phyloP scores from a whole-genome alignment of 2,329 filamentous ascomycete genomes.

The Atkinsonella texensis region DNA sequence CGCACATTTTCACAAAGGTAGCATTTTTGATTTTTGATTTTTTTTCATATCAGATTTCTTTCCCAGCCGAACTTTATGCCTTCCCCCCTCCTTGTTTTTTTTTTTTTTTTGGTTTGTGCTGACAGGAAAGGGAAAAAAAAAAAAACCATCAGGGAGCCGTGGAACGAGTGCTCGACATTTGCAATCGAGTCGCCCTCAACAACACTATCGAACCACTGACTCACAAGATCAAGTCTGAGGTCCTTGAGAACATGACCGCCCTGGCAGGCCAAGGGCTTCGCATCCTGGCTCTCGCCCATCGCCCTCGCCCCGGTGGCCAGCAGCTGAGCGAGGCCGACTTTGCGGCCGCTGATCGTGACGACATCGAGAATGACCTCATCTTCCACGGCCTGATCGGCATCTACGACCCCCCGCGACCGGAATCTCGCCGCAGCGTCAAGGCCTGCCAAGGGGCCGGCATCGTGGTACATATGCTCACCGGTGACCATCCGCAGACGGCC shows the following conservation, averaged over 20 bases:
- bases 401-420: conserved; percentile 60
- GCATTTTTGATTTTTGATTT: too few relatives aligned
- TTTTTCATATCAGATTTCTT: too few relatives aligned
- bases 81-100: too few relatives aligned
- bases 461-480: conserved; percentile 58
- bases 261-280: conserved; percentile 28
- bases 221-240: conserved; percentile 30
- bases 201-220: conserved; percentile 22
- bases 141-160: conserved; percentile 37
- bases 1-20: conserved; percentile 39
- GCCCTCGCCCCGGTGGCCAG: conserved; percentile 5
- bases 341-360: conserved; percentile 10
- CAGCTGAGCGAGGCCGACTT: conserved; percentile 18
- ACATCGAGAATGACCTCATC: conserved; percentile 30
- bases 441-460: conserved; percentile 50
- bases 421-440: conserved; percentile 47
- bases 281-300: conserved; percentile 9
- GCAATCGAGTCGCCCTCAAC: conserved; percentile 33
- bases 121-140: too few relatives aligned
- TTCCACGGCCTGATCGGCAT: conserved; percentile 60
- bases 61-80: too few relatives aligned
- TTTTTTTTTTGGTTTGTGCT: too few relatives aligned
- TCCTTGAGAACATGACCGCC: conserved; percentile 53
- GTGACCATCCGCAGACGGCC: conserved; percentile 54
- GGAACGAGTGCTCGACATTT: conserved; percentile 50